A percentile compares a stretch with the other conserved stretches of the same genome.
phyloP scores from a whole-genome alignment of 2,329 filamentous ascomycete species.

The Aquanectria penicillioides region DNA sequence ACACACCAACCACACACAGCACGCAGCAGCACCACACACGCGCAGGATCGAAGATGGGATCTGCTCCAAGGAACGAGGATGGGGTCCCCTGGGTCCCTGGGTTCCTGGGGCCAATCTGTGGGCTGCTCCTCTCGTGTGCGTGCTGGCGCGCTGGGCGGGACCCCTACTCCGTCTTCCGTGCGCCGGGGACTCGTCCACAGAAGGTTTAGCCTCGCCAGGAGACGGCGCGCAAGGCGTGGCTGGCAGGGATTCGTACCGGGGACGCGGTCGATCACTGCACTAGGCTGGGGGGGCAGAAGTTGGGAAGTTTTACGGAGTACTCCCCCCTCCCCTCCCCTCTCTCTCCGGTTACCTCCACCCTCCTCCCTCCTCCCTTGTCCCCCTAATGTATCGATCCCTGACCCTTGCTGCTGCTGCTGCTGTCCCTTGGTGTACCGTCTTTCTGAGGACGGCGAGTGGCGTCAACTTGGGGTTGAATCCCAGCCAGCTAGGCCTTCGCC shows the following conservation, averaged over 20 bases:
- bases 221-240: slow-evolving; percentile 24
- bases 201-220: background rate
- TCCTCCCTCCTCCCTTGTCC: too few relatives aligned
- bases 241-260: slow-evolving; percentile 32
- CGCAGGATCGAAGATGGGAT: slow-evolving; percentile 29
- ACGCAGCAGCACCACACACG: too few relatives aligned
- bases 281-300: slow-evolving; percentile 30
- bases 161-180: slow-evolving; percentile 1
- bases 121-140: background rate
- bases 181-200: background rate
- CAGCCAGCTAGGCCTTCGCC: background rate
- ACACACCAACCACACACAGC: too few relatives aligned
- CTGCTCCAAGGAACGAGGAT: slow-evolving; percentile 23
- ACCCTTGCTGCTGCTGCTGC: slow-evolving; percentile 3
- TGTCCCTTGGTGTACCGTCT: background rate
- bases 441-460: background rate
- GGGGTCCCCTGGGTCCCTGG: too few relatives aligned
- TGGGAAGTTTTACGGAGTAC: background rate
- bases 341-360: too few relatives aligned
- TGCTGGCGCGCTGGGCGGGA: too few relatives aligned
- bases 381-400: too few relatives aligned
- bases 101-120: background rate
- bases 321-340: too few relatives aligned
- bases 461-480: slow-evolving; percentile 3
- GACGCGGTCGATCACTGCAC: slow-evolving; percentile 35